Conservation (phyloP, 2,329 filamentous ascomycete genomes). For the Diplodia intermedia region DNA sequence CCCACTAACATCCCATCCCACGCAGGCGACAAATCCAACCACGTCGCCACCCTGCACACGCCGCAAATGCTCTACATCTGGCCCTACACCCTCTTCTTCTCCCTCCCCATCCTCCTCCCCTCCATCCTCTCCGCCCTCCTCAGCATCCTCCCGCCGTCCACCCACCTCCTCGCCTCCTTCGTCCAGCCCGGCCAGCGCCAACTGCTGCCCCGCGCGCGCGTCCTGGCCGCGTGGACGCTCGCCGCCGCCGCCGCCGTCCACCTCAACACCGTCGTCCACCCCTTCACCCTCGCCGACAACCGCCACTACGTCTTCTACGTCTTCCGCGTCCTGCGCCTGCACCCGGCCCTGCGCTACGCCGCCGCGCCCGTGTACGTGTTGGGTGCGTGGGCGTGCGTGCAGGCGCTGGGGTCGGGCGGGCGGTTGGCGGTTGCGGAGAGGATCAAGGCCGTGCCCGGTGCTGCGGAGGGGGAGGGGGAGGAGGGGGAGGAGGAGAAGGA, state of each 20-base stretch:
- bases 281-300: conserved; percentile 95
- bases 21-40: conserved; percentile 89
- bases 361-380: conserved; percentile 74
- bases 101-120: conserved; percentile 68
- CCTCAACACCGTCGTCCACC: conserved; percentile 92
- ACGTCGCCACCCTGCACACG: conserved; percentile 85
- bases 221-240: conserved; percentile 34
- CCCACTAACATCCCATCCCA: conserved; percentile 15
- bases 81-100: conserved; percentile 90
- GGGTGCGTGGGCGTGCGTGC: conserved; percentile 72
- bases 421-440: conserved; percentile 17
- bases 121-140: conserved; percentile 9
- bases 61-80: conserved; percentile 96
- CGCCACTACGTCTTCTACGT: conserved; percentile 97
- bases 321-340: conserved; percentile 79
- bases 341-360: conserved; percentile 68
- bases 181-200: conserved; percentile 18
- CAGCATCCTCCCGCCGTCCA: neutral
- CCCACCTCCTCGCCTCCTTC: neutral
- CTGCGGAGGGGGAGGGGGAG: neutral
- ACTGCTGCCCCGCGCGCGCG: conserved; percentile 45
- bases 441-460: conserved; percentile 1
- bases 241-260: conserved; percentile 63
- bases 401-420: conserved; percentile 58
- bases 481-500: neutral